Evolutionary conservation across 2,329 filamentous ascomycete species (phyloP).

Genomic region (Claviceps capensis): DNA sequence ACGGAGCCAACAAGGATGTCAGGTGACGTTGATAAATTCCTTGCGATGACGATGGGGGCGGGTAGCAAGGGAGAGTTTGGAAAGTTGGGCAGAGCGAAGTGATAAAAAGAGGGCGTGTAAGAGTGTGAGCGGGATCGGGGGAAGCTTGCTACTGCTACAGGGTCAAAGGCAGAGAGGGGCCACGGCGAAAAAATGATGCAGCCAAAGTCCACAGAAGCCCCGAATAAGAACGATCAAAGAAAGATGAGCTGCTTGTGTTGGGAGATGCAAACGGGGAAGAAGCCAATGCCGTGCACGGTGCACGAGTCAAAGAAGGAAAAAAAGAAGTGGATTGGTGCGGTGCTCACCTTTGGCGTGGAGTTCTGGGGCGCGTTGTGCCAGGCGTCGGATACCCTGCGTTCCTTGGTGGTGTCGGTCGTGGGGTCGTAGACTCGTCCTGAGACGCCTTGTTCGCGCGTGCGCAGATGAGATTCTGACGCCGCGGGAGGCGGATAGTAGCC

Average conservation of each 20-base stretch:
- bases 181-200: neutral
- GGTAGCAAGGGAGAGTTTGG: neutral
- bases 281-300: constrained; percentile 2
- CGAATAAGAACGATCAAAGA: constrained; percentile 1
- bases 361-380: constrained; percentile 31
- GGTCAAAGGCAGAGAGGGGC: neutral
- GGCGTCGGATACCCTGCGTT: constrained; percentile 33
- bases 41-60: neutral
- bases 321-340: constrained; percentile 16
- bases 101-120: neutral
- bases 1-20: neutral
- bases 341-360: constrained; percentile 34
- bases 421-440: constrained; percentile 40
- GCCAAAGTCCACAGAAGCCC: neutral
- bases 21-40: neutral
- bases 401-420: constrained; percentile 34
- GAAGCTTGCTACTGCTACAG: too few species aligned
- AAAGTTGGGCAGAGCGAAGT: too few species aligned
- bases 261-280: constrained; percentile 9
- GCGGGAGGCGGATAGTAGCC: constrained; percentile 3
- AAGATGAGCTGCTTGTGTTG: constrained; percentile 4
- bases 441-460: constrained; percentile 25
- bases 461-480: constrained; percentile 12
- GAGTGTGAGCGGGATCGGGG: neutral
- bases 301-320: constrained; percentile 10